phyloP scores from a whole-genome alignment of 2,329 filamentous ascomycete genomes.

The Beauveria caledonica region DNA sequence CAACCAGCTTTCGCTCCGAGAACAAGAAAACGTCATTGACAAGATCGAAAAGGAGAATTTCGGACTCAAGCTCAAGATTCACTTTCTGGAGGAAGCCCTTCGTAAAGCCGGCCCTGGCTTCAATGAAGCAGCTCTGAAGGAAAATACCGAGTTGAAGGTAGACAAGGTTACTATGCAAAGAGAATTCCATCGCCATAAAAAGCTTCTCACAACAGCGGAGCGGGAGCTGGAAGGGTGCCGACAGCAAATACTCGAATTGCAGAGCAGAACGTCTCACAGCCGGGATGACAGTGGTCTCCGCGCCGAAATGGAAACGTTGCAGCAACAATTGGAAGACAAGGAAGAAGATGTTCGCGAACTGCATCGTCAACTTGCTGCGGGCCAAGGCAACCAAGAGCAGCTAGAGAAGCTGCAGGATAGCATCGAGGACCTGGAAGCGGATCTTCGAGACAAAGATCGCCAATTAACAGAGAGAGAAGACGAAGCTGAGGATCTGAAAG shows the following conservation, averaged over 20 bases:
- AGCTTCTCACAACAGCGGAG: constrained; percentile 73
- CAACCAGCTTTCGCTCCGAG: constrained; percentile 82
- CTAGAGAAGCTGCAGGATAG: constrained; percentile 63
- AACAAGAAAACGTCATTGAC: constrained; percentile 93
- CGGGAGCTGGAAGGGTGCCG: constrained; percentile 78
- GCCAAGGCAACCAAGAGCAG: constrained; percentile 48
- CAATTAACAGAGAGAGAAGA: constrained; percentile 67
- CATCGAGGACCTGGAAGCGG: constrained; percentile 66
- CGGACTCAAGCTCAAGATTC: constrained; percentile 90
- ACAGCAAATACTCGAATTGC: constrained; percentile 71
- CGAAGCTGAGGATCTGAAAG: constrained; percentile 60
- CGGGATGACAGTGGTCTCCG: constrained; percentile 64
- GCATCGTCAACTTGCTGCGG: constrained; percentile 48
- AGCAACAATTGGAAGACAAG: constrained; percentile 46
- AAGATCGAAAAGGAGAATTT: constrained; percentile 99
- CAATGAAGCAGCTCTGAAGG: constrained; percentile 79
- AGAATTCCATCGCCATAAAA: constrained; percentile 80
- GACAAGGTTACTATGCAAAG: constrained; percentile 83
- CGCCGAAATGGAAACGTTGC: constrained; percentile 50
- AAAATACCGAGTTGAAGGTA: constrained; percentile 95
- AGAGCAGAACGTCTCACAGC: constrained; percentile 71
- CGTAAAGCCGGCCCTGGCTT: constrained; percentile 82
- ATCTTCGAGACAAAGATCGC: constrained; percentile 68
- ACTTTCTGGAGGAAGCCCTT: constrained; percentile 88
- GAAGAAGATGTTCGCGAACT: constrained; percentile 55